Conservation (phyloP, 495 filamentous ascomycete species). For the Jackrogersella minutella region DNA sequence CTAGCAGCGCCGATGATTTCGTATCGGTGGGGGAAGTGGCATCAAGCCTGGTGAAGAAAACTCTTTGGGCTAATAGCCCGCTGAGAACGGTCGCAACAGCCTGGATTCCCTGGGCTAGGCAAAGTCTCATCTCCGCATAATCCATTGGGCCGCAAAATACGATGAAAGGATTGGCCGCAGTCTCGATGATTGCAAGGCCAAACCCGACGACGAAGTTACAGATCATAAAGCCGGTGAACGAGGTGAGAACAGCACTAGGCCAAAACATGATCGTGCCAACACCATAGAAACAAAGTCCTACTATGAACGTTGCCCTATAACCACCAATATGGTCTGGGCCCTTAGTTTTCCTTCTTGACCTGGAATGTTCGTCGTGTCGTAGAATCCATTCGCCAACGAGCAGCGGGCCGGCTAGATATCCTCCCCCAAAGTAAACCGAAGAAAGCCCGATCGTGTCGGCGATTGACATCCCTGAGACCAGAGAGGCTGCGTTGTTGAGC, state of each 20-base stretch:
- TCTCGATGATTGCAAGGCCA: slow-evolving; percentile 71
- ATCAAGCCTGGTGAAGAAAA: slow-evolving; percentile 64
- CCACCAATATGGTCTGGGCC: slow-evolving; percentile 44
- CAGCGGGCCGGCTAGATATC: slow-evolving; percentile 71
- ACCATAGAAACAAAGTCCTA: slow-evolving; percentile 67
- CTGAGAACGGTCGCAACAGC: slow-evolving; percentile 71
- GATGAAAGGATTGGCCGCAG: slow-evolving; percentile 73
- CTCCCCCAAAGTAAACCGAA: slow-evolving; percentile 56
- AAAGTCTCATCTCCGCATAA: slow-evolving; percentile 65
- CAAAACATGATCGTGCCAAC: slow-evolving; percentile 73
- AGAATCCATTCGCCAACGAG: slow-evolving; percentile 73
- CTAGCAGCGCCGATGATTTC: slow-evolving; percentile 54
- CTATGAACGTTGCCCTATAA: slow-evolving; percentile 49
- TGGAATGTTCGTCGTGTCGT: slow-evolving; percentile 61
- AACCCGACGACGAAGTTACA: slow-evolving; percentile 71
- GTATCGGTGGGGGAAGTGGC: slow-evolving; percentile 12
- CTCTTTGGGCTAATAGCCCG: slow-evolving; percentile 71
- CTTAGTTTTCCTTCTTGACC: slow-evolving; percentile 36
- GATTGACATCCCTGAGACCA: slow-evolving; percentile 48
- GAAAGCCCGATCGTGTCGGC: slow-evolving; percentile 51
- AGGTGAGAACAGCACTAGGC: slow-evolving; percentile 67
- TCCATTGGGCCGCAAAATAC: slow-evolving; percentile 61
- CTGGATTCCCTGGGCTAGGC: slow-evolving; percentile 74
- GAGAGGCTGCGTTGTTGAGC: slow-evolving; percentile 67
- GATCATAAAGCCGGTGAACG: slow-evolving; percentile 71